A percentile compares a stretch with the other conserved stretches of the same genome.
These are phyloP conservation scores for Phenoliferia sp. DNA, from an alignment of 1,284 basidiomycete genomes.

Conservation along the genomic window DNA sequence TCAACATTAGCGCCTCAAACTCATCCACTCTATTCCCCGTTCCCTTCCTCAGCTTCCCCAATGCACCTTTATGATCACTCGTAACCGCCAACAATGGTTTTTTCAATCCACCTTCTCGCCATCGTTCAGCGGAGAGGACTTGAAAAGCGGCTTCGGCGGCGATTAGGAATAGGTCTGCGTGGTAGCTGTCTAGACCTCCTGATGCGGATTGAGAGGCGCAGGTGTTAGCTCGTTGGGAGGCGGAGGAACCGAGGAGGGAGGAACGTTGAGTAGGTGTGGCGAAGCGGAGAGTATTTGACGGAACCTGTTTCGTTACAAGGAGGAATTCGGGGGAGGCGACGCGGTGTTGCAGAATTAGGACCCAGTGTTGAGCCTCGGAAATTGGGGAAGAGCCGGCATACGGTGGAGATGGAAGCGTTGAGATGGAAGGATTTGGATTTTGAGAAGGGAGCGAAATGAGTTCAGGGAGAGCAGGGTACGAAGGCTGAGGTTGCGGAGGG, in stretches of 20 bases:
- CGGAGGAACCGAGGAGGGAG: neutral
- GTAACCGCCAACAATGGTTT: neutral
- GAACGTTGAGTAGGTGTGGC: neutral
- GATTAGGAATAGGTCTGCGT: neutral
- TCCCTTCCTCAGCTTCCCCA: neutral
- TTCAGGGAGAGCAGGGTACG: too few relatives aligned
- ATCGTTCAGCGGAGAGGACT: neutral
- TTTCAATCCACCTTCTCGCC: neutral
- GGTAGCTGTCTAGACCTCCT: neutral
- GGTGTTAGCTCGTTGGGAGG: neutral
- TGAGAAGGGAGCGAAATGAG: too few relatives aligned
- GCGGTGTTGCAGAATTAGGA: too few relatives aligned
- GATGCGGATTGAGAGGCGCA: neutral
- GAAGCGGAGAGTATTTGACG: neutral
- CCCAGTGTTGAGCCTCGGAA: too few relatives aligned
- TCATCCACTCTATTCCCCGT: neutral
- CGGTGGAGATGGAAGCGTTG: too few relatives aligned
- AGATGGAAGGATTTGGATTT: too few relatives aligned
- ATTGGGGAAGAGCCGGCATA: too few relatives aligned
- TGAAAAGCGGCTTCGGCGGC: neutral
- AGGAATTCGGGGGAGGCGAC: neutral
- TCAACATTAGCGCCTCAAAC: neutral
- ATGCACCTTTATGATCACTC: neutral
- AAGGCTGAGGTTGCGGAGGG: too few relatives aligned
- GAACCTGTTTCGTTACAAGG: neutral